phyloP scores from a whole-genome alignment of 2,329 filamentous ascomycete species.

The Cladosporium sp. region DNA sequence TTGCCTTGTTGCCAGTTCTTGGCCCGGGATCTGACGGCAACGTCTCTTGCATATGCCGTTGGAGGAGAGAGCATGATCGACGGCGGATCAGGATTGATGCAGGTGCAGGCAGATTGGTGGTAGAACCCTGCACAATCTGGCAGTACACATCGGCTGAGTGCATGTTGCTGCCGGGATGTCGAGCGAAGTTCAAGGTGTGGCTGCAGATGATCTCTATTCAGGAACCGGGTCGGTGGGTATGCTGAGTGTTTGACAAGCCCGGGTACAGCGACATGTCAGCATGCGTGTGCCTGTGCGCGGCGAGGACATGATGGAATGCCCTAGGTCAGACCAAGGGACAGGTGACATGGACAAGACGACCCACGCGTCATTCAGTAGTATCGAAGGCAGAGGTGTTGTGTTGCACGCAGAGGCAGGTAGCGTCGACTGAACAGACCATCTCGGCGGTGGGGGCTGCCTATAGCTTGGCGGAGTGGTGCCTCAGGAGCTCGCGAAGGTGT shows the following conservation, averaged over 20 bases:
- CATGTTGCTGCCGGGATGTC: conserved; percentile 16
- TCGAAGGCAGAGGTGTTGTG: neutral
- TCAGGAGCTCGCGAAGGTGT: neutral
- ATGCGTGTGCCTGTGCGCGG: conserved; percentile 20
- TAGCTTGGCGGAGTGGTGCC: conserved; percentile 5
- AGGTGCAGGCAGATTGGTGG: conserved; percentile 12
- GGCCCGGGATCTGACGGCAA: neutral
- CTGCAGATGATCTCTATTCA: conserved; percentile 23
- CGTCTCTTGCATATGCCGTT: too few relatives aligned
- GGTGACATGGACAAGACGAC: conserved; percentile 3
- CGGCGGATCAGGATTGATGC: conserved; percentile 1
- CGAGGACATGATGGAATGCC: neutral
- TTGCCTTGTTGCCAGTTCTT: too few relatives aligned
- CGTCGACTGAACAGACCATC: neutral
- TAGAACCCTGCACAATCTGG: conserved; percentile 6
- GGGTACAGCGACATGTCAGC: conserved; percentile 23
- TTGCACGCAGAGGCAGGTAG: conserved; percentile 2
- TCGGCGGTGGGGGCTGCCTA: conserved; percentile 8
- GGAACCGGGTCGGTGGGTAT: conserved; percentile 25
- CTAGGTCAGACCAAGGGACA: neutral
- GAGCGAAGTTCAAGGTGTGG: conserved; percentile 27
- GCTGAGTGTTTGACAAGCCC: conserved; percentile 15
- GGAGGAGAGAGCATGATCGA: conserved; percentile 4
- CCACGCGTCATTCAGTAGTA: neutral
- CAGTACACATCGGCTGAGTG: conserved; percentile 9